A percentile compares a stretch with the other conserved stretches of the same genome.
These are phyloP conservation scores for Metschnikowia chrysomelidarum DNA, from an alignment of 805 yeast species.

Conservation along the genomic window DNA sequence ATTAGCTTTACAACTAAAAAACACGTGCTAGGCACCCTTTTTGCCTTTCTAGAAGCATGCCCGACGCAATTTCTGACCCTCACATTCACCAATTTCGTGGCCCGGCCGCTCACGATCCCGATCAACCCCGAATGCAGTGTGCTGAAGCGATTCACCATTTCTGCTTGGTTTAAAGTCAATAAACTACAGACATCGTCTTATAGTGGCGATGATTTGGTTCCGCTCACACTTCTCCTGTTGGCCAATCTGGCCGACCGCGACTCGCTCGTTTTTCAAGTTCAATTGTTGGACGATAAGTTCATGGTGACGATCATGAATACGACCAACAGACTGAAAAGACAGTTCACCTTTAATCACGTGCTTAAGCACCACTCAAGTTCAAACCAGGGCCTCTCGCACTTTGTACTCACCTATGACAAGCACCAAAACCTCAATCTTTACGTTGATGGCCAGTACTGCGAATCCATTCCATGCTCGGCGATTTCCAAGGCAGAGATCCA, in stretches of 20 bases:
- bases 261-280: slow-evolving; percentile 27
- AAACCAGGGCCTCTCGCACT: slow-evolving; percentile 28
- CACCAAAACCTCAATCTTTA: slow-evolving; percentile 42
- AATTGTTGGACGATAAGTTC: slow-evolving; percentile 28
- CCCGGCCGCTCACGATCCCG: slow-evolving; percentile 15
- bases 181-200: slow-evolving; percentile 16
- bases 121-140: slow-evolving; percentile 14
- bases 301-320: slow-evolving; percentile 28
- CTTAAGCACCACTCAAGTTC: slow-evolving; percentile 12
- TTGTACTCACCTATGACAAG: slow-evolving; percentile 37
- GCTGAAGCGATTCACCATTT: slow-evolving; percentile 32
- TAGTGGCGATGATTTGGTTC: slow-evolving; percentile 3
- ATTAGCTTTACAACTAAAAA: slow-evolving; percentile 13
- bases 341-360: slow-evolving; percentile 35
- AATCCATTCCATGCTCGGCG: slow-evolving; percentile 40
- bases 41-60: slow-evolving; percentile 21
- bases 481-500: slow-evolving; percentile 24
- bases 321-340: slow-evolving; percentile 25
- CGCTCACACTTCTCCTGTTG: slow-evolving; percentile 25
- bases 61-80: slow-evolving; percentile 30
- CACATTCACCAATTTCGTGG: slow-evolving; percentile 22
- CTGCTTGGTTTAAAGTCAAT: slow-evolving; percentile 40
- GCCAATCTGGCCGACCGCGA: slow-evolving; percentile 25
- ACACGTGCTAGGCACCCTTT: slow-evolving; percentile 23
- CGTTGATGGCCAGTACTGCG: slow-evolving; percentile 50